Base-by-base conservation (phyloP, 2,329 filamentous ascomycete genomes). In the Venturia nashicola region DNA sequence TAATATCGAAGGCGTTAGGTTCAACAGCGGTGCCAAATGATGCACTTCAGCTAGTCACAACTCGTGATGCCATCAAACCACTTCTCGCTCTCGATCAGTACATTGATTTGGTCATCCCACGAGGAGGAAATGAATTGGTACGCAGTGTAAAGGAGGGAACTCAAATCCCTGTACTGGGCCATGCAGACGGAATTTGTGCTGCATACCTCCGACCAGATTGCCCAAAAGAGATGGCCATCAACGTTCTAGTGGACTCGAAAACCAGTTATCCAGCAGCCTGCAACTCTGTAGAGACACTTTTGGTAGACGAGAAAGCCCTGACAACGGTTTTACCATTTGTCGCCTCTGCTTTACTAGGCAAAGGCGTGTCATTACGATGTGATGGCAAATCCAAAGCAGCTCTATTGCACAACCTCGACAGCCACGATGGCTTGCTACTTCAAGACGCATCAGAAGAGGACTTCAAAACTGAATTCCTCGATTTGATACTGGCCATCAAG, bases 201-300 rank as follows among this genome's bases (percentile, higher is more conserved):
- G 85, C 91, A 67, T 99, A 94, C 75, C 81, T 99, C 61, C 89
- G 94, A 70, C 80, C 81, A 12, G 89, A 91, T 65, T 92, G 90
- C 59, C 87, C 95, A 69, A 76, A 80, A 46, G 77, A 82, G 54
- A 87, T 90, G 76, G 90, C 91, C 14, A 82, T 83, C 23, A 84
- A 85, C 66, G 88, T 96, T 63, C 79, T 97, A 59, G 80, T 96
- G 63, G 94, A 99, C 76, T 89, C 93, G 59, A 99, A 99, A 78
- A 91, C 89, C 34, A 89, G 88, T 75, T 99, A 99, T 72, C 91
- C 93, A 1, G 94, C 94, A 44, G 94, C 93, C 16, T 99, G 94
- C 80, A 99, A 99, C 78, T 86, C 89, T 51, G 77, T 92, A n/a
- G 94, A 99, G 77, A 95, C 91, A 1, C 82, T 99, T 11, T 84